These are phyloP conservation scores for Pelargonium hybrid DNA, from an alignment of 441 rosid species.

Conservation along the genomic window DNA sequence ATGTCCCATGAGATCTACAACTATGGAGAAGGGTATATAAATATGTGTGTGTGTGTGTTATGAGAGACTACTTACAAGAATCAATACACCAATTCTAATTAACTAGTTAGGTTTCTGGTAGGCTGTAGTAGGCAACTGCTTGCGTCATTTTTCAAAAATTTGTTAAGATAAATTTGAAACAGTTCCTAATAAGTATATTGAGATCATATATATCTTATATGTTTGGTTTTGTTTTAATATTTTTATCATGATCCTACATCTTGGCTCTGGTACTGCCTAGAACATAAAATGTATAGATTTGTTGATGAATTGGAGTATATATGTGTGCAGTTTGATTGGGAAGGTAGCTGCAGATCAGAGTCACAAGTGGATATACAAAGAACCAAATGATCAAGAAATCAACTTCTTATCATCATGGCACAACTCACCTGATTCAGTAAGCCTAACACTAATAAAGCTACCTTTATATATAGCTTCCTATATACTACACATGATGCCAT, in stretches of 20 bases:
- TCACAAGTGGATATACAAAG: slow-evolving; percentile 94
- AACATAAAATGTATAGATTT: no score
- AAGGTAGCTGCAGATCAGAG: slow-evolving; percentile 93
- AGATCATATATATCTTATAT: no score
- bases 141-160: no score
- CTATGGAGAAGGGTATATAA: slow-evolving; percentile 88
- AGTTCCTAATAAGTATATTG: no score
- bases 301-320: not conserved
- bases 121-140: no score
- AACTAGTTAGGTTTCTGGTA: no score
- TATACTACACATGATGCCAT: no score
- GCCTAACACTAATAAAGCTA: slow-evolving; percentile 1
- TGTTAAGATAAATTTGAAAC: no score
- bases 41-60: not conserved
- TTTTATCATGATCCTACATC: no score
- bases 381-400: slow-evolving; percentile 89
- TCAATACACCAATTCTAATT: no score
- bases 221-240: not conserved
- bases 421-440: slow-evolving; percentile 84
- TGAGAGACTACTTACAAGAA: no score
- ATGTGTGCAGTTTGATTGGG: slow-evolving; percentile 60
- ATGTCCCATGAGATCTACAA: slow-evolving; percentile 99
- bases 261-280: no score
- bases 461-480: not conserved
- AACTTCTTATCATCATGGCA: slow-evolving; percentile 94